Base-by-base conservation (phyloP, 2,329 filamentous ascomycete species). In the Lasiodiplodia sp. region DNA sequence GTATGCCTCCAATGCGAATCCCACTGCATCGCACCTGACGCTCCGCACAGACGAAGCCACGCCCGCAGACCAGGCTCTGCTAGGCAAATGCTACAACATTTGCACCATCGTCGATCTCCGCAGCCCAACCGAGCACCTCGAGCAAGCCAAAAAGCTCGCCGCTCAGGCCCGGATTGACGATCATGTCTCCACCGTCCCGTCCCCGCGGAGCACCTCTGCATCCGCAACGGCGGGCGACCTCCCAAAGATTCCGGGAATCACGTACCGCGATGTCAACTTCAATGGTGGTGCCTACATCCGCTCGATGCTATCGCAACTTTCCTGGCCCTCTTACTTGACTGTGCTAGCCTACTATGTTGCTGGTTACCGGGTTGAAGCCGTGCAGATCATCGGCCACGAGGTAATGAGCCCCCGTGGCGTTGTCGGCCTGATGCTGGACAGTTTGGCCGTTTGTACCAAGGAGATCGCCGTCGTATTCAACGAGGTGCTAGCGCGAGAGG, bases 21-120 rank as follows among this genome's bases (percentile, higher is more conserved):
- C 31, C 12, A 38, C 18, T 12, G 14, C 5, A 18, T 25, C n/a
- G 10, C 47, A 55, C 31, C 31, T 62, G 40, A 68, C 47, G 11
- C 14, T 38, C 40, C 16, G 76, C 79, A 28, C 40, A 85, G 93
- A 97, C 75, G 89, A 93, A 77, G 92, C 92, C 44, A 91, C 91
- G 0, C 75, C 84, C 23, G 76, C 83, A 44, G 94, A 97, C 79
- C 87, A 87, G 68, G 77, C 83, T 40, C 81, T 83, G 38, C 84
- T 97, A 12, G 79, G 82, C 11, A 79, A 88, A 8, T 84, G 88
- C 38, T 85, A 90, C 72, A 84, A 87, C 25, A 87, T 97, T 71
- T 87, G 85, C 72, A 92, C 89, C 2, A 87, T 97, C 51, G 86
- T 97, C 69, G 94, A 97, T 81, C 83, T 97, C 12, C 87, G 94